A percentile compares a stretch with the other conserved stretches of the same genome.
Conservation (phyloP, 352 stramenopile genomes). For the Globisporangium radiosum region DNA sequence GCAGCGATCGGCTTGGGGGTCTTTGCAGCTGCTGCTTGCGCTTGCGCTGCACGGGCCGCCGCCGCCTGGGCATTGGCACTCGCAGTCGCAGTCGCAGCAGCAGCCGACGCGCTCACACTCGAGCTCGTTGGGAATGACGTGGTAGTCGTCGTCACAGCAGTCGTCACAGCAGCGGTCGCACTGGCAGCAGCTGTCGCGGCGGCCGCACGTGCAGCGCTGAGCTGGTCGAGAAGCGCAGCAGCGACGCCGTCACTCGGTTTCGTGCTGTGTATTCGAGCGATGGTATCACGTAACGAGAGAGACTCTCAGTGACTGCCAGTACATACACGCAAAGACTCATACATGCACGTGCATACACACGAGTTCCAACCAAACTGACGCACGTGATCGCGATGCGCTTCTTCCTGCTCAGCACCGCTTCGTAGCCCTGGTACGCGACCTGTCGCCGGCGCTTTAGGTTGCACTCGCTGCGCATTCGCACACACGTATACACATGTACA, state of each 20-base stretch:
- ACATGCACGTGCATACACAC: not conserved
- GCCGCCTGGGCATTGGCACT: too few species aligned
- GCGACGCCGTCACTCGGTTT: constrained; percentile 9
- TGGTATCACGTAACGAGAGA: too few species aligned
- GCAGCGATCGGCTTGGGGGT: constrained; percentile 21
- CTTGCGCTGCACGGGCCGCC: not conserved
- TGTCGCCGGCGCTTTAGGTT: constrained; percentile 65
- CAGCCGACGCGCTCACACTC: not conserved
- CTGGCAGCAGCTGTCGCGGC: not conserved
- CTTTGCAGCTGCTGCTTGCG: constrained; percentile 13
- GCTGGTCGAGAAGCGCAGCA: constrained; percentile 5
- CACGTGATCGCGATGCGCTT: constrained; percentile 36
- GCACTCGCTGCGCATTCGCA: constrained; percentile 26
- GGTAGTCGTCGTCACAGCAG: constrained; percentile 6
- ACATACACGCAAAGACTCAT: not conserved
- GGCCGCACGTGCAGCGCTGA: not conserved
- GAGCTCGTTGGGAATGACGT: constrained; percentile 1
- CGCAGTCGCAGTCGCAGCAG: not conserved
- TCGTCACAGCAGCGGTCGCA: not conserved
- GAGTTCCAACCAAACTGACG: not conserved
- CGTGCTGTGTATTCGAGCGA: not conserved
- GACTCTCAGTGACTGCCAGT: too few species aligned
- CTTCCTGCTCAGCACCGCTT: constrained; percentile 66
- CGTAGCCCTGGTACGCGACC: constrained; percentile 58
- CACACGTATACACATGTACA: not conserved